Evolutionary conservation across 305 asterid species (phyloP).

Genomic region (Solanum aculeatissimum): DNA sequence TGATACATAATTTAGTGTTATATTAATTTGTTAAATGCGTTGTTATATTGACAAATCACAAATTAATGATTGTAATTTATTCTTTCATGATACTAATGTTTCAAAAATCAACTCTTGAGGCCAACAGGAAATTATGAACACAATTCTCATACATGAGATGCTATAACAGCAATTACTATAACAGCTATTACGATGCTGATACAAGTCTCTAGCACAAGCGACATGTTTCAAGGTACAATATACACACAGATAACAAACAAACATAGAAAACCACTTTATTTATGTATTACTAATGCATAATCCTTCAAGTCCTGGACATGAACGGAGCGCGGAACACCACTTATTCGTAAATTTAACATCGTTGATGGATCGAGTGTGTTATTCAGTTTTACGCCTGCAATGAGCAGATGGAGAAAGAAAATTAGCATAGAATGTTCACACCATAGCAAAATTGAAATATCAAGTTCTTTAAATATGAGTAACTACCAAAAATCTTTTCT

Average conservation of each 20-base stretch:
- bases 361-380: neutral
- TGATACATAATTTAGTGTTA: no score
- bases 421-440: neutral
- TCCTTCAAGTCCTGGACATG: neutral
- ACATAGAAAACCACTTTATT: neutral
- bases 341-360: neutral
- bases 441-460: neutral
- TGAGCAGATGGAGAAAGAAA: neutral
- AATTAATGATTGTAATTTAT: neutral
- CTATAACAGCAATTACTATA: no score
- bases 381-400: neutral
- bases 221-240: neutral
- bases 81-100: neutral
- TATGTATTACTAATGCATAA: neutral
- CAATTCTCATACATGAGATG: neutral
- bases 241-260: neutral
- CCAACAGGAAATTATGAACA: neutral
- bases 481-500: slow-evolving; percentile 22
- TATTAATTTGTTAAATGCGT: no score
- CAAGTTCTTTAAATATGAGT: neutral
- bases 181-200: neutral
- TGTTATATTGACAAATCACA: no score
- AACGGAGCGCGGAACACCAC: neutral
- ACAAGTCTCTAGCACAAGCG: no score
- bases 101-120: neutral